phyloP scores from a whole-genome alignment of 1,139 yeast species.

The Torulaspora pretoriensis region DNA sequence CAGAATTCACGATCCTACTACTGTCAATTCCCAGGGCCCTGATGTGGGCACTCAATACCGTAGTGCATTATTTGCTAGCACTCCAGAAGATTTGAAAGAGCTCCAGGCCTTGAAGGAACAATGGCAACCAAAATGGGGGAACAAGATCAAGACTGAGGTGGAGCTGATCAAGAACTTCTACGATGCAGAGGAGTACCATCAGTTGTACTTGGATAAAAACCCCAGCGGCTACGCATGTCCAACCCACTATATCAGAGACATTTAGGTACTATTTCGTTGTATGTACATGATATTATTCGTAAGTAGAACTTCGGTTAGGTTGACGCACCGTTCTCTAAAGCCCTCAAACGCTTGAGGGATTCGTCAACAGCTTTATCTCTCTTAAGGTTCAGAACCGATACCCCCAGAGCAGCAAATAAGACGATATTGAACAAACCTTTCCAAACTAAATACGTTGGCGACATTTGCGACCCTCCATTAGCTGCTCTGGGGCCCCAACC shows the following conservation, averaged over 20 bases:
- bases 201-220: conserved; percentile 68
- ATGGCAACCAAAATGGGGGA: conserved; percentile 54
- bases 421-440: conserved; percentile 26
- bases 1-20: conserved; percentile 82
- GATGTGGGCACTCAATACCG: conserved; percentile 83
- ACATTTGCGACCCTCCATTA: conserved; percentile 15
- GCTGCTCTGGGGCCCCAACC: conserved; percentile 30
- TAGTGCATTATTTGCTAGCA: conserved; percentile 65
- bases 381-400: conserved; percentile 23
- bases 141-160: conserved; percentile 59
- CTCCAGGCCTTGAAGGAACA: conserved; percentile 44
- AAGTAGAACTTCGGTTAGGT: neutral
- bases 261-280: conserved; percentile 26
- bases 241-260: conserved; percentile 64
- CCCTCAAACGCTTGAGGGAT: conserved; percentile 12
- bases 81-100: conserved; percentile 44
- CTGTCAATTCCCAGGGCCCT: conserved; percentile 65
- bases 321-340: neutral
- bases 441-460: conserved; percentile 21
- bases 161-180: conserved; percentile 67
- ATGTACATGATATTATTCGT: conserved; percentile 5
- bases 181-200: conserved; percentile 95
- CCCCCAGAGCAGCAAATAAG: conserved; percentile 25
- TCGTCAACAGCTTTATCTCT: conserved; percentile 20
- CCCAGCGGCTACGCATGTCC: conserved; percentile 89